phyloP scores from a whole-genome alignment of 1,139 yeast species.

The Groenewaldozyma auringiensis region DNA sequence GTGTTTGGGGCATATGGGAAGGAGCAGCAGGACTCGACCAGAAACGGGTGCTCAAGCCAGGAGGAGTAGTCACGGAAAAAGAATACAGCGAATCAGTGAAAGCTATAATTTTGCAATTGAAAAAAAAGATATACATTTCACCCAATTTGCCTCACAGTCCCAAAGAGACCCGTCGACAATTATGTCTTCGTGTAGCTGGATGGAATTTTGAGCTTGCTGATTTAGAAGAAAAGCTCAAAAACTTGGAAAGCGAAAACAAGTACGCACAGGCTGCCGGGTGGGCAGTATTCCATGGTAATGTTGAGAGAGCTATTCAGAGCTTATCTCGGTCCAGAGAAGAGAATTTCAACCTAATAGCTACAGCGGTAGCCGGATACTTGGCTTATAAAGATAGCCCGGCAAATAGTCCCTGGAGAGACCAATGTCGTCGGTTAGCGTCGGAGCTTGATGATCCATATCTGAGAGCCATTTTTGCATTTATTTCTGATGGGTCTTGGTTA shows the following conservation, averaged over 20 bases:
- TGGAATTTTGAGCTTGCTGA: constrained; percentile 82
- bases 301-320: constrained; percentile 69
- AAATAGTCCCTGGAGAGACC: constrained; percentile 92
- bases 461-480: constrained; percentile 85
- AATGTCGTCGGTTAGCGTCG: constrained; percentile 78
- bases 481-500: constrained; percentile 95
- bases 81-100: constrained; percentile 21
- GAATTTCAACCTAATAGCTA: constrained; percentile 68
- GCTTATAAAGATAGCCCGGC: constrained; percentile 55
- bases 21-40: constrained; percentile 58
- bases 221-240: constrained; percentile 59
- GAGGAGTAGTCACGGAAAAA: constrained; percentile 16
- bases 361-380: constrained; percentile 89
- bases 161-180: constrained; percentile 47
- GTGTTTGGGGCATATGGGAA: constrained; percentile 86
- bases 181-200: constrained; percentile 81
- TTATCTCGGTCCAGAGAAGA: constrained; percentile 52
- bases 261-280: constrained; percentile 94
- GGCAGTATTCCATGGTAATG: constrained; percentile 94
- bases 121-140: constrained; percentile 32
- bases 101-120: constrained; percentile 16
- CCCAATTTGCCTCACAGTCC: constrained; percentile 19
- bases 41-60: constrained; percentile 35
- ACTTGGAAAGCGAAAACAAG: constrained; percentile 51
- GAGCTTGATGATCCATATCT: constrained; percentile 86